Conservation (phyloP, 768 basidiomycete genomes). For the Coprinellus micaceus region DNA sequence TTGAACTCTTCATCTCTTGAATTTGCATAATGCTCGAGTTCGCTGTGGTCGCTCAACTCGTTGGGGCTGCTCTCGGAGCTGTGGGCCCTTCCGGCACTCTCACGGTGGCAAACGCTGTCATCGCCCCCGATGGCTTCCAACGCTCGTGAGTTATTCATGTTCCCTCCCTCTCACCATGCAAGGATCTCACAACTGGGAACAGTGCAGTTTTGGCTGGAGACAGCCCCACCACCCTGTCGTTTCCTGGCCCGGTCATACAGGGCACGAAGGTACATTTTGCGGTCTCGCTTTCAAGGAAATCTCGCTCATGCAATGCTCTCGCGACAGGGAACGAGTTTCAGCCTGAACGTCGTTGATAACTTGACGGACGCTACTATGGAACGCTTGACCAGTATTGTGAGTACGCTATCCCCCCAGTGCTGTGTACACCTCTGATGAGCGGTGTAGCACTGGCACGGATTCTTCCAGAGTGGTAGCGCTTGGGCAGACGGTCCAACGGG, state of each 20-base stretch:
- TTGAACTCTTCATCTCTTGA: too few species aligned
- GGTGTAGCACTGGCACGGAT: constrained; percentile 24
- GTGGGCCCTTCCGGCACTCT: constrained; percentile 30
- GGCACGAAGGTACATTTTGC: constrained; percentile 4
- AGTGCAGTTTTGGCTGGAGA: constrained; percentile 7
- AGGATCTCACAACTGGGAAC: background rate
- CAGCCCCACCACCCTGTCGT: background rate
- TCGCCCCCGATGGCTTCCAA: constrained; percentile 48
- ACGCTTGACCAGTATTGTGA: constrained; percentile 24
- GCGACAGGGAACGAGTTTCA: constrained; percentile 23
- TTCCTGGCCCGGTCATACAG: constrained; percentile 8
- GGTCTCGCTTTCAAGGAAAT: background rate
- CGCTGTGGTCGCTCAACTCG: background rate
- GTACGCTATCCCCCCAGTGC: background rate
- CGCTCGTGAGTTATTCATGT: constrained; percentile 16
- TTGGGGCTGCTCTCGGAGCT: constrained; percentile 15
- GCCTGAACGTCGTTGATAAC: constrained; percentile 41
- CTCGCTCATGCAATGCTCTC: background rate
- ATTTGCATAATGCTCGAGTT: background rate
- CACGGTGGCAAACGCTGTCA: constrained; percentile 35
- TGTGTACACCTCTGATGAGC: too few species aligned
- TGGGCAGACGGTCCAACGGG: constrained; percentile 26
- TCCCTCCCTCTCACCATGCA: too few species aligned
- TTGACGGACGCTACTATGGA: constrained; percentile 38
- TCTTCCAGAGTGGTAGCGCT: constrained; percentile 17